Evolutionary conservation across 352 stramenopile genomes (phyloP), one percentile per base, ranked within the genome.

Genomic region (Phytophthora citricola): DNA sequence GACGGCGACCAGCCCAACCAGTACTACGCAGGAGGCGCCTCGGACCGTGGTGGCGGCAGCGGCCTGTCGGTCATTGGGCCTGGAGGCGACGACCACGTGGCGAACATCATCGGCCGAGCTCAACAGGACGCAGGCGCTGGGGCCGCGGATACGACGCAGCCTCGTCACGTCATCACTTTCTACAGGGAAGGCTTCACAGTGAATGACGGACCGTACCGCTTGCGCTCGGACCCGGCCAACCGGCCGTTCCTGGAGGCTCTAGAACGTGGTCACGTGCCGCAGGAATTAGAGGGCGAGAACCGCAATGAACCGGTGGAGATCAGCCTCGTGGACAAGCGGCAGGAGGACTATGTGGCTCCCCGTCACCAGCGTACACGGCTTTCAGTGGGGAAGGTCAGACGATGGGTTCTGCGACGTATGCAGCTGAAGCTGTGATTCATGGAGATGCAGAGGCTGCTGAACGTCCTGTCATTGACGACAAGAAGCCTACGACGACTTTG

Each of bases 121-220:
- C 83, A 87, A 22, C 82, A 91, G 61, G 82, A 93, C 69, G 79
- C 83, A 2, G 74, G 69, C 15, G 63, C 49, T 6, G 76, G 66
- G 24, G 57, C 39, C 5, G 71, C 61, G 10, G 41, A 60, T 5
- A 58, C 69, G 1, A 67, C 46, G 4, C 55, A 81, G 51, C 74
- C 69, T 27, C 71, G 78, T 44, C 83, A 93, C 63, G 68, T 91
- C 14, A 93, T 95, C 63, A 95, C 87, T 2, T 95, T 95, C 70
- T 95, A 93, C 63, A 78, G 85, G 32, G 84, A 93, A 17, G 87
- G 87, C n/a, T 95, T 95, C 63, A 93, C 83, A 1, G 87, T 95
- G 4, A 83, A 95, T 39, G 80, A 92, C 38, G 87, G 87, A 0
- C 75, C 85, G n/a, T 95, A 95, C 61, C 81, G 87, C 27, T 71